Evolutionary conservation across 176 grass and related monocot species (phyloP), one percentile per base, ranked within the genome.

Genomic region (Zea luxurians): DNA sequence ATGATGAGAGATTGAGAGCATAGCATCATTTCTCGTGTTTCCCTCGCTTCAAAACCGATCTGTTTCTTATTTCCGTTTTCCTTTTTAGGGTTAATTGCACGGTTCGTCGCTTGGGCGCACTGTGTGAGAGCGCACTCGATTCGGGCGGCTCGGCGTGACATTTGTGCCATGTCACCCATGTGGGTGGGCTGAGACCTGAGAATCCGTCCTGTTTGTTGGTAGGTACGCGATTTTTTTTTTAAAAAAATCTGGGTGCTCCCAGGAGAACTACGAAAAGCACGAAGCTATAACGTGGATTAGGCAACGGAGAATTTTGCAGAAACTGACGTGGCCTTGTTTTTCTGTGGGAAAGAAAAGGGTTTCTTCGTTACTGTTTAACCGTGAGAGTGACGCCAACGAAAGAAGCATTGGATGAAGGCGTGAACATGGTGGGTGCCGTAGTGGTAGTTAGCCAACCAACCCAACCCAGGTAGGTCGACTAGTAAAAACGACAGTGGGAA

Each of bases 391-490:
- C 70, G 1, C 10, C 38, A 6, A 48, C 27, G 27, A 27, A 27
- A 27, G 27, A 27, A 27, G 27, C 27, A 27, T 27, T 27, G 27
- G 27, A 27, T 27, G 27, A 27, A 27, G 27, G 27, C 27, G 27
- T 27, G 27, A 57, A 49, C 2, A 18, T 49, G 18, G 42, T 27
- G 27, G 27, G 27, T 38, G 74, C 7, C 58, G 47, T 37, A 41
- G 36, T 78, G 66, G 74, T 73, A 83, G 60, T 67, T 73, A 83
- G n/a, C 60, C 67, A 61, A 68, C 68, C 80, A 87, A 73, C 27
- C 27, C 27, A 27, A 27, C 17, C 49, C 36, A 67, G 4, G 52
- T 52, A 40, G 35, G 18, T 53, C 10, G 6, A 61, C 40, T 75
- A 37, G 16, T 49, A 17, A 36, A 63, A 27, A 40, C 10, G n/a